Base-by-base conservation (phyloP, 2,329 filamentous ascomycete species). In the Stemphylium beticola region DNA sequence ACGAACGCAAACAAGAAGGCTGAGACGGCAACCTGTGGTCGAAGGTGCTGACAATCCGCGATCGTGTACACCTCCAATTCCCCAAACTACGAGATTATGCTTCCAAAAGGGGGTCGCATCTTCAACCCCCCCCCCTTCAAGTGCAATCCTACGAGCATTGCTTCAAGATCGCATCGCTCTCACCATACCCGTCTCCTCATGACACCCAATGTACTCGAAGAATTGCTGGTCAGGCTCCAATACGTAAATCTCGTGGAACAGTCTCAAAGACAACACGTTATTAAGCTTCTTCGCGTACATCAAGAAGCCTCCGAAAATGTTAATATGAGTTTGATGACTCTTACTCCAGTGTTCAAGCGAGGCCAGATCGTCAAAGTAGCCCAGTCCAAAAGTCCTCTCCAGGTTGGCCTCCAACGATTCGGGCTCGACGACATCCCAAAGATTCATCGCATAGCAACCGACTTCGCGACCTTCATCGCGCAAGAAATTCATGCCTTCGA, bases 401-500 rank as follows among this genome's bases (percentile, higher is more conserved):
- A 45, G 51, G 39, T 59, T 49, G 5, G 46, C 49, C 18, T 43
- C 53, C n/a, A 50, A 53, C 5, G 46, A 60, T 3, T 45, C 39
- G 1, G 61, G 31, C 15, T 78, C 71, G 20, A 79, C 54, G 11
- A 80, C 67, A 4, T 77, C 73, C 78, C 78, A 79, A 38, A 81
- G 76, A 4, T 77, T 75, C 43, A 75, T 78, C 53, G 70, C 75
- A 43, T 77, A 76, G 53, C 78, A 81, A 0, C 78, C 78, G 11
- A 81, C 72, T n/a, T 76, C 71, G 3, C 65, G 60, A 2, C 79
- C 79, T 24, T 77, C 56, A 46, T 81, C 76, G 0, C 77, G 74
- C 1, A 81, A 67, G 52, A 79, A 81, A 15, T 74, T 64, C 79
- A 81, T 81, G 0, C 79, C 79, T 36, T 68, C 68, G 15, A 67